These are phyloP conservation scores for Fusarium anthophilum DNA, from an alignment of 2,329 filamentous ascomycete genomes.

Conservation along the genomic window DNA sequence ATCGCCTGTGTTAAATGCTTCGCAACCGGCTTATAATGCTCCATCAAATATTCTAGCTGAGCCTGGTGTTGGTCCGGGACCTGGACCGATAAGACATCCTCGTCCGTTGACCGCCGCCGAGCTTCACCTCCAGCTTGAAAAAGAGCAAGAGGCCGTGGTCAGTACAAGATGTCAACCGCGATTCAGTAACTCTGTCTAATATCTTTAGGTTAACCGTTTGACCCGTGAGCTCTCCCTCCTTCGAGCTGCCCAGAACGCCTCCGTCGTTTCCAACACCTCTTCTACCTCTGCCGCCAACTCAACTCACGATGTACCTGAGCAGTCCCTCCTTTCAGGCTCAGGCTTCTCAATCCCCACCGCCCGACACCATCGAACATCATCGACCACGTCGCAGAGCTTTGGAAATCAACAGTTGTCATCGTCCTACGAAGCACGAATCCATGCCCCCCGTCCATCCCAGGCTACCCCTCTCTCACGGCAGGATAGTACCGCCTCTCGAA, in stretches of 20 bases:
- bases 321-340: slow-evolving; percentile 65
- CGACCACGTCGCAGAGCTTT: slow-evolving; percentile 63
- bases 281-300: slow-evolving; percentile 66
- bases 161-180: slow-evolving; percentile 35
- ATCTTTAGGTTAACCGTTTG: slow-evolving; percentile 82
- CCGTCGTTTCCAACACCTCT: slow-evolving; percentile 72
- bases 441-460: slow-evolving; percentile 57
- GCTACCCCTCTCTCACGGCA: slow-evolving; percentile 61
- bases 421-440: slow-evolving; percentile 51
- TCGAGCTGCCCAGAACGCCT: slow-evolving; percentile 75
- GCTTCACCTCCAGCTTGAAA: slow-evolving; percentile 88
- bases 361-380: slow-evolving; percentile 67
- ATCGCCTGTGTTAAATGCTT: slow-evolving; percentile 43
- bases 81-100: slow-evolving; percentile 84
- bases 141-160: slow-evolving; percentile 94
- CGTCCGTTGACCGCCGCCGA: slow-evolving; percentile 88
- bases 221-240: slow-evolving; percentile 88
- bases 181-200: background rate
- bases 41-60: slow-evolving; percentile 33
- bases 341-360: slow-evolving; percentile 66
- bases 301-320: slow-evolving; percentile 59
- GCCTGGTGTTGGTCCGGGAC: slow-evolving; percentile 62
- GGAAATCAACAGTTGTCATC: slow-evolving; percentile 50
- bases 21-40: slow-evolving; percentile 41
- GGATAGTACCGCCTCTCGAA: slow-evolving; percentile 64